A percentile compares a stretch with the other conserved stretches of the same genome.
phyloP scores from a whole-genome alignment of 768 basidiomycete genomes.

The Astraeus odoratus region DNA sequence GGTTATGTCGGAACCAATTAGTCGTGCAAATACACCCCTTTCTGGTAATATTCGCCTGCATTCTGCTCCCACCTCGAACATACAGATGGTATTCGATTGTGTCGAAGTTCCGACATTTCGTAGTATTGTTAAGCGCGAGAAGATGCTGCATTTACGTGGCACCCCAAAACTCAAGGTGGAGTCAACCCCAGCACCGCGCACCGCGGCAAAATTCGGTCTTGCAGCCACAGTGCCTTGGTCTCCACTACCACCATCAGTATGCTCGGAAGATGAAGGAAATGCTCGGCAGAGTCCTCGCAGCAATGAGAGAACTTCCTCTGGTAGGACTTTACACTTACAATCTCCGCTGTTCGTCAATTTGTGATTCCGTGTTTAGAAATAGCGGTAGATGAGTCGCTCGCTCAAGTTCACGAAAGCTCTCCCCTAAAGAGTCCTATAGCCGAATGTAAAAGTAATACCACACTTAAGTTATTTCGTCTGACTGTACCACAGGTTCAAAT shows the following conservation, averaged over 20 bases:
- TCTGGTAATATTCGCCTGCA: conserved; percentile 9
- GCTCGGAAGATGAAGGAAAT: conserved; percentile 17
- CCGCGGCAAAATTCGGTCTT: not conserved
- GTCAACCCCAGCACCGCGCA: not conserved
- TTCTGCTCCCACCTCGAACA: conserved; percentile 18
- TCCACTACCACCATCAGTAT: conserved; percentile 1
- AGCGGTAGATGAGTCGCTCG: conserved; percentile 18
- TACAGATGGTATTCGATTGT: conserved; percentile 23
- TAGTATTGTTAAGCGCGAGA: conserved; percentile 11
- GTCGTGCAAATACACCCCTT: conserved; percentile 15
- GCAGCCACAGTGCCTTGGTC: not conserved
- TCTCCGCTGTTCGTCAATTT: not conserved
- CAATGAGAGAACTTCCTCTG: conserved; percentile 14
- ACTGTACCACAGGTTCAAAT: not conserved
- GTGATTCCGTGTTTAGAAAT: conserved; percentile 11
- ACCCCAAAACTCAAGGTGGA: not conserved
- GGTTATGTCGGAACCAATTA: conserved; percentile 25
- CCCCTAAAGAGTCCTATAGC: not conserved
- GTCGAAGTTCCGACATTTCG: conserved; percentile 23
- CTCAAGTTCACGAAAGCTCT: conserved; percentile 6
- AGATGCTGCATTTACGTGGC: not conserved
- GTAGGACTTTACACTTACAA: conserved; percentile 4
- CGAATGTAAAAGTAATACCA: not conserved
- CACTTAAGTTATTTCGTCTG: too few relatives aligned
- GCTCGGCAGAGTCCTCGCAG: conserved; percentile 25